Base-by-base conservation (phyloP, 352 stramenopile species). In the Thraustochytrium striatum region DNA sequence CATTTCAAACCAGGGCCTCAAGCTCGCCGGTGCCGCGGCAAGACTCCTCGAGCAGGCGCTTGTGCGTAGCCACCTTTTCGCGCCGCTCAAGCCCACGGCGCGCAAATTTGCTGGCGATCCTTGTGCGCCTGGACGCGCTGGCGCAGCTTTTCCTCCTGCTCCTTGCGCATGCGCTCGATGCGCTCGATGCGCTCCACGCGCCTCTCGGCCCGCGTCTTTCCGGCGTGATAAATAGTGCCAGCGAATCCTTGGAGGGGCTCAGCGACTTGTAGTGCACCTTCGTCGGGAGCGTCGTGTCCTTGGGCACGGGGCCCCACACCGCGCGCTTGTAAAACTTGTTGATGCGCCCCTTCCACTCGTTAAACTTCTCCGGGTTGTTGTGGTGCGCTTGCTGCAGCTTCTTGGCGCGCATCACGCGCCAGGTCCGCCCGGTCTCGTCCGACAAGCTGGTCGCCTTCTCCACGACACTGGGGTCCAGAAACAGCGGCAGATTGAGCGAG, bases 171-270 rank as follows among this genome's bases (percentile, higher is more conserved):
- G 11, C 36, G n/a, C 25, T 61, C 65, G 25, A 75, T 58, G 21
- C 65, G 65, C 32, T 16, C 7, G 7, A 30, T 43, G 5, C 41
- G 33, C 30, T 75, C 65, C 1, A 32, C 25, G 3, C 65, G 39
- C 19, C 65, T 39, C 36, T 75, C 65, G 3, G 52, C 44, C n/a
- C 65, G 44, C 2, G 65, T 75, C 50, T 75, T 75, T 0, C 65
- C 65, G 35, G 41, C 65, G 52, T 75, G 65, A 39, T 75, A 75
- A 25, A 30, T 75, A 75, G 39, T 75, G 65, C 65, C 65, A 75
- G 7, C 65, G 36, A 11, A 43, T 62, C 36, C 68, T 75, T 9
- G 65, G 61, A 11, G 65, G 65, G n/a, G n/a, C n/a, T n/a, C n/a
- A n/a, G n/a, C n/a, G n/a, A n/a, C n/a, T n/a, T n/a, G n/a, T 3